Evolutionary conservation across 2,329 filamentous ascomycete species (phyloP).

Genomic region (Biscogniauxia mediterranea): DNA sequence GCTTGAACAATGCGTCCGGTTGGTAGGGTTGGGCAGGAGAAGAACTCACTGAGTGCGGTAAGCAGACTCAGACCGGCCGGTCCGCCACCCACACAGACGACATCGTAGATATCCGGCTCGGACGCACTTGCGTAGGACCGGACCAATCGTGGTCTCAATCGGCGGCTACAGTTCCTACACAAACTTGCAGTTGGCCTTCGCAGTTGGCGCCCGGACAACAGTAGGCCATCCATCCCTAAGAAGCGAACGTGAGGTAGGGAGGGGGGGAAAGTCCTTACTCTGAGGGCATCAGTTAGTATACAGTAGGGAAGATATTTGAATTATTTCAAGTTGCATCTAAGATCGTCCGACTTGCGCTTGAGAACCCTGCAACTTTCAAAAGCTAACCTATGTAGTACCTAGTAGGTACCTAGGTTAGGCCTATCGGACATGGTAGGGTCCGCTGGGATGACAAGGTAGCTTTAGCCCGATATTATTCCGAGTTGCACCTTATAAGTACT

Average conservation of each 20-base stretch:
- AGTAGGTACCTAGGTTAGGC: no score
- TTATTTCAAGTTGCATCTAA: neutral
- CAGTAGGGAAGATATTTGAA: neutral
- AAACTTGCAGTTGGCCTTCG: conserved; percentile 27
- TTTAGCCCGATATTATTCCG: no score
- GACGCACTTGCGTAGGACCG: conserved; percentile 43
- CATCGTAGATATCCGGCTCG: conserved; percentile 78
- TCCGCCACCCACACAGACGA: conserved; percentile 87
- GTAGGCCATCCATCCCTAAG: conserved; percentile 25
- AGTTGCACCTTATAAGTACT: no score
- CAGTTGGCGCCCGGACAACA: conserved; percentile 21
- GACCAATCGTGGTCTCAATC: conserved; percentile 35
- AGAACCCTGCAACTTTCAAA: neutral
- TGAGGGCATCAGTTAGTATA: neutral
- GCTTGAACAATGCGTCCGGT: neutral
- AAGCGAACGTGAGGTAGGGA: neutral
- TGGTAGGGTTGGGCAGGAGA: neutral
- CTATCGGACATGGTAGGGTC: no score
- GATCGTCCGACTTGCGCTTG: neutral
- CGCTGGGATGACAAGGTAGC: no score
- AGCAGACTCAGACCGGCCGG: conserved; percentile 84
- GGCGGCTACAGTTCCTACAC: conserved; percentile 47
- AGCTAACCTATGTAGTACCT: neutral
- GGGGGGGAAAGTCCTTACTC: neutral
- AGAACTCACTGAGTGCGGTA: conserved; percentile 66